Conservation (phyloP, 2,329 filamentous ascomycete genomes). For the Mycocentrospora acerina region DNA sequence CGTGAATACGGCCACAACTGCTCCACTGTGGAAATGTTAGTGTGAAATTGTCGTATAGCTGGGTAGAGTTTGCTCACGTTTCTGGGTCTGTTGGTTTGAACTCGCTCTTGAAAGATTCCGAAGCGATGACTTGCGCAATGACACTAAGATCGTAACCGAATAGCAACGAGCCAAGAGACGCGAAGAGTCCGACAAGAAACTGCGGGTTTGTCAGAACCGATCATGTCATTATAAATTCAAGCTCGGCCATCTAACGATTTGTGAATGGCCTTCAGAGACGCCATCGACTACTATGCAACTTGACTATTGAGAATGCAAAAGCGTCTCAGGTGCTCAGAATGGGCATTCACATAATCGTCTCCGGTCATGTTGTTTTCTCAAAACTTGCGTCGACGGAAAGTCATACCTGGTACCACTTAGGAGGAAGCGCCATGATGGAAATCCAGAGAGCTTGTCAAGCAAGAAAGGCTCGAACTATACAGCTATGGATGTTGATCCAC, state of each 20-base stretch:
- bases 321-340: too few relatives aligned
- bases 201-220: slow-evolving; percentile 24
- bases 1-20: slow-evolving; percentile 77
- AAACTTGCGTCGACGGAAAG: too few relatives aligned
- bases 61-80: slow-evolving; percentile 32
- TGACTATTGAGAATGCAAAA: too few relatives aligned
- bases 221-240: background rate
- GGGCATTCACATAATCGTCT: too few relatives aligned
- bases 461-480: slow-evolving; percentile 5
- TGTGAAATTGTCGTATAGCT: too few relatives aligned
- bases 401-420: slow-evolving; percentile 59
- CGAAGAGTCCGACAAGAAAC: slow-evolving; percentile 61
- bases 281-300: too few relatives aligned
- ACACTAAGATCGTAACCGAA: slow-evolving; percentile 64
- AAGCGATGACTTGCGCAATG: slow-evolving; percentile 58
- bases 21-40: slow-evolving; percentile 44
- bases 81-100: slow-evolving; percentile 46
- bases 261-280: too few relatives aligned
- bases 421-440: slow-evolving; percentile 54
- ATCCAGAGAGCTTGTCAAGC: slow-evolving; percentile 5
- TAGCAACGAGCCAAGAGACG: slow-evolving; percentile 59
- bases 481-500: slow-evolving; percentile 9
- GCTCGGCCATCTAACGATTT: too few relatives aligned
- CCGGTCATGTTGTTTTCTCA: too few relatives aligned
- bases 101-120: slow-evolving; percentile 43